Conservation (phyloP, 305 asterid species). For the Salvia sclarea region DNA sequence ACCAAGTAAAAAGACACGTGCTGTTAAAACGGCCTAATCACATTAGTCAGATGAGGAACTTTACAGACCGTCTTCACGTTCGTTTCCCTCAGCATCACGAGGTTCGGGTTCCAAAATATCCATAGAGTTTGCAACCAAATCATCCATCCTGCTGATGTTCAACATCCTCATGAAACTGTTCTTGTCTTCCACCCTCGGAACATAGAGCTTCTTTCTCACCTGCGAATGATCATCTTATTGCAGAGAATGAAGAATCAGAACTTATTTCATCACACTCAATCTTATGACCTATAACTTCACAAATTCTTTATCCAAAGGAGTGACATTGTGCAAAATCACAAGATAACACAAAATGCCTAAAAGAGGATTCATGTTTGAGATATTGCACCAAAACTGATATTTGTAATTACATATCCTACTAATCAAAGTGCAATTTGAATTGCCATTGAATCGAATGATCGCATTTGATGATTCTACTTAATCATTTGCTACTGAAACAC, state of each 20-base stretch:
- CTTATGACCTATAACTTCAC: neutral
- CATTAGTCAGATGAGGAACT: conserved; percentile 6
- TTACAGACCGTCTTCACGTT: conserved; percentile 75
- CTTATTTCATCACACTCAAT: neutral
- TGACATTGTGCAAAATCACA: neutral
- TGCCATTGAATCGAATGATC: conserved; percentile 4
- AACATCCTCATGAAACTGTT: conserved; percentile 94
- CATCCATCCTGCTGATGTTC: conserved; percentile 69
- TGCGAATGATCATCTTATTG: conserved; percentile 51
- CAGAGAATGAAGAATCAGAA: conserved; percentile 31
- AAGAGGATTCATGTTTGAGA: neutral
- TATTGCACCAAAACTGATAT: neutral
- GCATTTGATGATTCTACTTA: neutral
- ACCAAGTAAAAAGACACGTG: neutral
- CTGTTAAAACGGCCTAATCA: neutral
- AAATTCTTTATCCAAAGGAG: neutral
- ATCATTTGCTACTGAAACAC: neutral
- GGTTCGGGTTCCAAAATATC: conserved; percentile 85
- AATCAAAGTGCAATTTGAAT: neutral
- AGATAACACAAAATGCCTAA: neutral
- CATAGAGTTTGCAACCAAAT: conserved; percentile 88
- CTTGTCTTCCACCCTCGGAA: conserved; percentile 94
- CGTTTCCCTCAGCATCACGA: conserved; percentile 69
- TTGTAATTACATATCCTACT: neutral
- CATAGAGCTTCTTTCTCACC: conserved; percentile 76